Percentiles rank a stretch among this genome's conserved stretches.
Evolutionary conservation across 805 yeast species (phyloP).

Genomic region (Aciculoconidium aculeatum): DNA sequence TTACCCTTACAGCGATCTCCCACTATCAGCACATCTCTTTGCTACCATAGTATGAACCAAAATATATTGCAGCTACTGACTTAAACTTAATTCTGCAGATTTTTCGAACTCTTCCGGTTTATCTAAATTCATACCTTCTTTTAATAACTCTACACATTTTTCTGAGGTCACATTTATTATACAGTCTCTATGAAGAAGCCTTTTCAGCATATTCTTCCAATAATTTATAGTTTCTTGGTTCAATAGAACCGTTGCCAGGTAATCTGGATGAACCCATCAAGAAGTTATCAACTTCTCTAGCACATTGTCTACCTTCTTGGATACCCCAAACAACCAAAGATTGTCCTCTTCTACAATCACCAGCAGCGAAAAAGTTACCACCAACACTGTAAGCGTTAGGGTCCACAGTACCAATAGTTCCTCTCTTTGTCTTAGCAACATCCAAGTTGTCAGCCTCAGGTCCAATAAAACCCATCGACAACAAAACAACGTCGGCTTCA

Average conservation of each 20-base stretch:
- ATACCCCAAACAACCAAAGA: slow-evolving; percentile 98
- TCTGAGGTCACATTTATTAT: background rate
- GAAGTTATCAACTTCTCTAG: slow-evolving; percentile 80
- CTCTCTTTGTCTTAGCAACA: slow-evolving; percentile 70
- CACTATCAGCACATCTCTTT: too few relatives aligned
- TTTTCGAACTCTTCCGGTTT: too few relatives aligned
- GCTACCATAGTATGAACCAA: too few relatives aligned
- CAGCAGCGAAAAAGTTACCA: slow-evolving; percentile 85
- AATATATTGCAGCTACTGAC: too few relatives aligned
- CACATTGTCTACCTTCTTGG: slow-evolving; percentile 99
- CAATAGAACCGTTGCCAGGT: slow-evolving; percentile 93
- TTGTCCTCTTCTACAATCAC: slow-evolving; percentile 99
- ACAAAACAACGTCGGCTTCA: slow-evolving; percentile 88
- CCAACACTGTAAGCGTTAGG: slow-evolving; percentile 63
- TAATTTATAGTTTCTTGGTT: slow-evolving; percentile 72
- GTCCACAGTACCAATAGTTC: slow-evolving; percentile 66
- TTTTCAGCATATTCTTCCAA: slow-evolving; percentile 71
- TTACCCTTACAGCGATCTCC: too few relatives aligned
- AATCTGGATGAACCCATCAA: slow-evolving; percentile 74
- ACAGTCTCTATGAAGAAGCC: slow-evolving; percentile 25
- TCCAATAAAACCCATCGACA: slow-evolving; percentile 97
- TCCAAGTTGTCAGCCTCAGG: slow-evolving; percentile 81
- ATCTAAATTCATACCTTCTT: too few relatives aligned
- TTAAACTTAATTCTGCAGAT: too few relatives aligned
- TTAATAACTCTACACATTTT: too few relatives aligned